A percentile compares a stretch with the other conserved stretches of the same genome.
These are phyloP conservation scores for Dalbergia oliveri DNA, from an alignment of 306 rosid genomes.

Conservation along the genomic window DNA sequence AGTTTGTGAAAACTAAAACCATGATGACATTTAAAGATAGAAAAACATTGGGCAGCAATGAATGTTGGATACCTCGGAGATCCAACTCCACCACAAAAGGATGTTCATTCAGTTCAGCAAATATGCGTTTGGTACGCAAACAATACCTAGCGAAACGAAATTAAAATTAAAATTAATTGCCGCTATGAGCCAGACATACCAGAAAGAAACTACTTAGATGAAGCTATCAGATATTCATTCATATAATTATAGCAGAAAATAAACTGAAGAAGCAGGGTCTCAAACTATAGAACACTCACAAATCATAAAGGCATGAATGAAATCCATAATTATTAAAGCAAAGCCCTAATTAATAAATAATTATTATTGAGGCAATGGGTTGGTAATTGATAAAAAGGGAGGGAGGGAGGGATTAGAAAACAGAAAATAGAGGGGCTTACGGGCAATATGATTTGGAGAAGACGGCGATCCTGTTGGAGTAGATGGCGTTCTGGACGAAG, in stretches of 20 bases:
- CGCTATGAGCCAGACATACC: too few relatives aligned
- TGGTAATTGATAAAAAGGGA: too few relatives aligned
- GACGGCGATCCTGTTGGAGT: slow-evolving; percentile 80
- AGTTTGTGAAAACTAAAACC: slow-evolving; percentile 11
- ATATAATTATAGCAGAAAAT: too few relatives aligned
- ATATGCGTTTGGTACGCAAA: slow-evolving; percentile 75
- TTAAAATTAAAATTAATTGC: neutral
- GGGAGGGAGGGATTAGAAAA: neutral
- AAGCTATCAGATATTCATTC: too few relatives aligned
- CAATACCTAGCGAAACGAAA: slow-evolving; percentile 65
- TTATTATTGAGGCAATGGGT: too few relatives aligned
- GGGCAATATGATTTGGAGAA: slow-evolving; percentile 97
- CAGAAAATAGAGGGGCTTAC: slow-evolving; percentile 38
- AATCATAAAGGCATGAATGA: too few relatives aligned
- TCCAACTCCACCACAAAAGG: slow-evolving; percentile 91
- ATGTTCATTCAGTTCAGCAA: slow-evolving; percentile 68
- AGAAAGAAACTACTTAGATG: too few relatives aligned
- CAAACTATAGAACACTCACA: too few relatives aligned
- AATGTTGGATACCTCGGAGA: slow-evolving; percentile 69
- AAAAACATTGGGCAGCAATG: neutral
- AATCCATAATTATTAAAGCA: too few relatives aligned
- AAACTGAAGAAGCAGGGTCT: too few relatives aligned
- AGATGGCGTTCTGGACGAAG: slow-evolving; percentile 80
- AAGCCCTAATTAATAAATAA: too few relatives aligned
- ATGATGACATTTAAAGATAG: neutral